Evolutionary conservation across 306 rosid genomes (phyloP).

Genomic region (barrel medic (Medicago truncatula)): MtrunA17r5.0-ANR NC_053049.1:14889501-14890000

Average conservation of each 20-base stretch:
- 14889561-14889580: conserved; percentile 73
- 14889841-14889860: conserved; percentile 67
- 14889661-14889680: conserved; percentile 30
- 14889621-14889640: conserved; percentile 4
- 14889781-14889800: conserved; percentile 54
- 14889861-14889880: conserved; percentile 58
- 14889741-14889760: conserved; percentile 46
- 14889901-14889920: conserved; percentile 6
- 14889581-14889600: conserved; percentile 23
- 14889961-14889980: conserved; percentile 24
- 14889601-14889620: conserved; percentile 8
- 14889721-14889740: conserved; percentile 44
- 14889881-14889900: conserved; percentile 45
- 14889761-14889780: conserved; percentile 44
- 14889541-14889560: conserved; percentile 56
- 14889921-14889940: neutral
- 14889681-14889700: conserved; percentile 30
- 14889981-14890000: conserved; percentile 46
- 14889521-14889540: conserved; percentile 79
- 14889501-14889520: conserved; percentile 61
- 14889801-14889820: conserved; percentile 46
- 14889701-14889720: neutral
- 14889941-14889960: neutral
- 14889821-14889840: conserved; percentile 51
- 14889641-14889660: conserved; percentile 34